Percentiles rank a stretch among this genome's conserved stretches.
Evolutionary conservation across 306 rosid genomes (phyloP).

Genomic region (Styphnolobium japonicum): DNA sequence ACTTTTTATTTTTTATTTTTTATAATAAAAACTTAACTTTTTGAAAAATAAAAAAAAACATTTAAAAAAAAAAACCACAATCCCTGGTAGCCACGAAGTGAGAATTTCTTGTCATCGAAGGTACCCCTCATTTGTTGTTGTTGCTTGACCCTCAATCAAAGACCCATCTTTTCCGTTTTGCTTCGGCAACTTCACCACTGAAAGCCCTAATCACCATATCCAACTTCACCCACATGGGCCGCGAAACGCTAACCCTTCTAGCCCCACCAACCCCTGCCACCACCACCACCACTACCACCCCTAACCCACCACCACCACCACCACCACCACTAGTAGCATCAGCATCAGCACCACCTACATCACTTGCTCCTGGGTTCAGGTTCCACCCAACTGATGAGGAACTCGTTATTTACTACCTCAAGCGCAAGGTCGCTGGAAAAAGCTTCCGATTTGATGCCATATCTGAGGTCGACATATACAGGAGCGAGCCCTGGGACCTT

Average conservation of each 20-base stretch:
- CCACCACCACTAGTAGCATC: not conserved
- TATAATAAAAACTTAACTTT: not conserved
- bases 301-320: not conserved
- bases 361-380: constrained; percentile 94
- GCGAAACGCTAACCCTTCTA: constrained; percentile 43
- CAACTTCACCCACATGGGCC: constrained; percentile 46
- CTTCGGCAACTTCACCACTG: constrained; percentile 35
- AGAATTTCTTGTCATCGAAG: constrained; percentile 96
- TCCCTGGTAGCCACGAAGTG: constrained; percentile 28
- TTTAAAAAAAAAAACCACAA: not conserved
- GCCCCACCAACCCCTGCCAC: constrained; percentile 25
- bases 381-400: constrained; percentile 99
- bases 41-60: not conserved
- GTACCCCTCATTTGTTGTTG: constrained; percentile 79
- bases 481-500: constrained; percentile 97
- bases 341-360: constrained; percentile 57
- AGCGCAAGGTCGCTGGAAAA: constrained; percentile 84
- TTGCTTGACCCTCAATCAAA: constrained; percentile 97
- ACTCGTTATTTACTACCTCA: constrained; percentile 89
- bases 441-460: constrained; percentile 85
- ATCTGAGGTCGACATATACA: constrained; percentile 90
- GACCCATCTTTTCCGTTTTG: constrained; percentile 54
- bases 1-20: not conserved
- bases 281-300: not conserved
- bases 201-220: constrained; percentile 58